These are phyloP conservation scores for Sclerotinia subarctica DNA, from an alignment of 2,329 filamentous ascomycete species.

Conservation along the genomic window DNA sequence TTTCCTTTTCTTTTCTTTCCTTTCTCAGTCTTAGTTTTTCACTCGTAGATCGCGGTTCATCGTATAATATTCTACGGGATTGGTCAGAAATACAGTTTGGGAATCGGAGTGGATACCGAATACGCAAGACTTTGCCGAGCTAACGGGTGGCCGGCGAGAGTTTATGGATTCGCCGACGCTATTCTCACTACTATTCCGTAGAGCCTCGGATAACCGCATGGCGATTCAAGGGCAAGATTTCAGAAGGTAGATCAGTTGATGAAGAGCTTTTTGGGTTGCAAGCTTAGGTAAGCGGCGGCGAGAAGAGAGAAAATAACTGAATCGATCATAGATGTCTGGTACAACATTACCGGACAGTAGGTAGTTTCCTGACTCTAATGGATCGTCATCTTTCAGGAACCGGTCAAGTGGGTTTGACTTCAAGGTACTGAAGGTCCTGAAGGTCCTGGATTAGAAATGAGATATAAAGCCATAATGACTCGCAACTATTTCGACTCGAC, in stretches of 20 bases:
- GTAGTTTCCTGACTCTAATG: neutral
- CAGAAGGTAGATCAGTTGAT: neutral
- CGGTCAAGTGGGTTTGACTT: too few relatives aligned
- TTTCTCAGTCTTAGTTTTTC: neutral
- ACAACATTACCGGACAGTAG: neutral
- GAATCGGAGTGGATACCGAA: neutral
- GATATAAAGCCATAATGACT: neutral
- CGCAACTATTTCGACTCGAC: neutral
- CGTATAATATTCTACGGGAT: neutral
- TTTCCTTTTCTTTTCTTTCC: neutral
- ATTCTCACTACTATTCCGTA: neutral
- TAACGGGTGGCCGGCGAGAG: constrained; percentile 1
- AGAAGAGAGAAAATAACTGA: too few relatives aligned
- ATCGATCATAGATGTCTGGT: neutral
- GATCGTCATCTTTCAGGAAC: neutral
- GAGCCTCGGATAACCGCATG: neutral
- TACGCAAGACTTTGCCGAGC: neutral
- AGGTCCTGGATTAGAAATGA: neutral
- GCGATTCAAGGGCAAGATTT: neutral
- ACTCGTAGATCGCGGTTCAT: neutral
- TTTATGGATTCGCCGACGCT: constrained; percentile 7
- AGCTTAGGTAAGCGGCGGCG: too few relatives aligned
- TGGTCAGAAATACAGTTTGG: neutral
- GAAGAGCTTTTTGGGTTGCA: neutral
- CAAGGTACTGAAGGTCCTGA: neutral